phyloP scores from a whole-genome alignment of 495 filamentous ascomycete genomes.

The Penicillium fimorum region DNA sequence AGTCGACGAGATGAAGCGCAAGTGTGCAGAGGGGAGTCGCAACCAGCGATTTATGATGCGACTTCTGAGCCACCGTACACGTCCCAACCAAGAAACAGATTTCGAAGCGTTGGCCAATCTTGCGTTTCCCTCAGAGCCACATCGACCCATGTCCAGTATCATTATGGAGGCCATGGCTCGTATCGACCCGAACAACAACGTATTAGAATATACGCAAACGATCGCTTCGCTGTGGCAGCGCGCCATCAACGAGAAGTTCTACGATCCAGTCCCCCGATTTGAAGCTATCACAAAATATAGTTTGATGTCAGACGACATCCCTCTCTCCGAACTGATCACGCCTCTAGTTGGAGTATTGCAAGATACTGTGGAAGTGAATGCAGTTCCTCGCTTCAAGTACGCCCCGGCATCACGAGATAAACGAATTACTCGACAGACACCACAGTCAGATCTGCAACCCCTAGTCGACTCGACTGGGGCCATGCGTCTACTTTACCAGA shows the following conservation, averaged over 20 bases:
- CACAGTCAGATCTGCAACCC: conserved; percentile 42
- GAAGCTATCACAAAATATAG: conserved; percentile 55
- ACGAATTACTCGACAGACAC: conserved; percentile 41
- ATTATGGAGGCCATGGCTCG: conserved; percentile 53
- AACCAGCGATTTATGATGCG: conserved; percentile 52
- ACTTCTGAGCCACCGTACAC: conserved; percentile 56
- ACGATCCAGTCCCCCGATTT: conserved; percentile 57
- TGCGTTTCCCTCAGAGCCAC: conserved; percentile 55
- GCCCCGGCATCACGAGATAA: conserved; percentile 42
- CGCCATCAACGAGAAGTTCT: conserved; percentile 60
- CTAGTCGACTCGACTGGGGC: conserved; percentile 57
- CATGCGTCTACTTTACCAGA: conserved; percentile 55
- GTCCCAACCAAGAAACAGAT: conserved; percentile 47
- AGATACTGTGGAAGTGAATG: conserved; percentile 55
- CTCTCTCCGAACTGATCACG: conserved; percentile 48
- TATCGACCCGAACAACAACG: conserved; percentile 45
- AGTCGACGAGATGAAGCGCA: conserved; percentile 16
- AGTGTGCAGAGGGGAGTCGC: conserved; percentile 4
- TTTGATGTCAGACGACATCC: conserved; percentile 49
- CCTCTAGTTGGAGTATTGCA: conserved; percentile 55
- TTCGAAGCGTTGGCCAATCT: conserved; percentile 52
- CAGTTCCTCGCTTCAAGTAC: conserved; percentile 51
- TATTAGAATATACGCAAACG: conserved; percentile 51
- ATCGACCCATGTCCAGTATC: conserved; percentile 53
- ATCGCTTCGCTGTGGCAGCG: conserved; percentile 61